Evolutionary conservation across 371 early-diverging fungal species (phyloP).

Genomic region (Smittium mucronatum): DNA sequence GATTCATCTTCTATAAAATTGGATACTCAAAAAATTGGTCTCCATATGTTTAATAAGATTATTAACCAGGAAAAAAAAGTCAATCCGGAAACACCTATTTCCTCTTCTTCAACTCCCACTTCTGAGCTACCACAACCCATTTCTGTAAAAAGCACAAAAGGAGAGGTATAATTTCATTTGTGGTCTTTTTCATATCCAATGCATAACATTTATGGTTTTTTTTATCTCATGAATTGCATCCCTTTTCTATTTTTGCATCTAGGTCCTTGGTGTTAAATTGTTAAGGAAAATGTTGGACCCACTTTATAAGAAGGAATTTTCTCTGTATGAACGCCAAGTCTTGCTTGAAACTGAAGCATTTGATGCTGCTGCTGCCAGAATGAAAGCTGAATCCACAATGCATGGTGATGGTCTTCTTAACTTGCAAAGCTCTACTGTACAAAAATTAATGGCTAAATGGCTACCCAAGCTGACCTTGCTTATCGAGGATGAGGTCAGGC

Average conservation of each 20-base stretch:
- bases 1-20: neutral
- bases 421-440: slow-evolving; percentile 35
- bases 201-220: too few species aligned
- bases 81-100: neutral
- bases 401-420: slow-evolving; percentile 43
- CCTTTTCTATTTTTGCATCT: too few species aligned
- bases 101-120: neutral
- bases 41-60: neutral
- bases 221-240: too few species aligned
- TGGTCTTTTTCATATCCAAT: too few species aligned
- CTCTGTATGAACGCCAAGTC: slow-evolving; percentile 62
- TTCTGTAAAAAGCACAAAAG: neutral
- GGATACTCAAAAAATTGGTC: slow-evolving; percentile 1
- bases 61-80: neutral
- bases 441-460: slow-evolving; percentile 59
- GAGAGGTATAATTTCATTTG: too few species aligned
- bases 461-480: slow-evolving; percentile 49
- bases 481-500: slow-evolving; percentile 38
- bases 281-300: slow-evolving; percentile 57
- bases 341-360: slow-evolving; percentile 73
- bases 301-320: slow-evolving; percentile 37
- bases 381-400: slow-evolving; percentile 44
- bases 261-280: slow-evolving; percentile 62
- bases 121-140: neutral
- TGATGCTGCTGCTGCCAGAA: slow-evolving; percentile 55